phyloP scores from a whole-genome alignment of 768 basidiomycete species.

The Cystofilobasidium bisporidii region DNA sequence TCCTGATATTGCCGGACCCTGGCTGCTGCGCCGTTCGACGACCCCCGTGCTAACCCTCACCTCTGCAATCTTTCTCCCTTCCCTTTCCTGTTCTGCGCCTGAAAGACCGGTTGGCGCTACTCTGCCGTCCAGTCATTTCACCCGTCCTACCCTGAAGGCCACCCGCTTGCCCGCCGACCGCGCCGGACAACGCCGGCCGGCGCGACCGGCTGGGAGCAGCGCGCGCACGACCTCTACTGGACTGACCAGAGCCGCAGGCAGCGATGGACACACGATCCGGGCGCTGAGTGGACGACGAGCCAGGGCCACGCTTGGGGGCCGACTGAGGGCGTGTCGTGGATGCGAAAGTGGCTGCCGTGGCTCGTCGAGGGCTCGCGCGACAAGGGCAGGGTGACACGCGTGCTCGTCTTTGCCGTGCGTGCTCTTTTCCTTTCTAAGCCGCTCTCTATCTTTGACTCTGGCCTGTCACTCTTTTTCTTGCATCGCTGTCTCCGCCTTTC shows the following conservation, averaged over 20 bases:
- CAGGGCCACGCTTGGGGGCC: neutral
- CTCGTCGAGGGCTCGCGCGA: neutral
- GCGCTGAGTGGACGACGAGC: neutral
- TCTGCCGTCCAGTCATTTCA: neutral
- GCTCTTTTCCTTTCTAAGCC: neutral
- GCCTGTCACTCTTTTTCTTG: neutral
- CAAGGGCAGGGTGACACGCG: neutral
- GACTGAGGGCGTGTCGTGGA: neutral
- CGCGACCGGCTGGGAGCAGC: neutral
- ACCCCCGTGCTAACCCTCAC: neutral
- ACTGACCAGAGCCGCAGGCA: neutral
- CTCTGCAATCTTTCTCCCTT: neutral
- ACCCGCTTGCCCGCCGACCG: neutral
- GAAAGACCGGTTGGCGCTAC: constrained; percentile 8
- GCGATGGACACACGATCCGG: neutral
- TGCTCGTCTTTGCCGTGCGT: neutral
- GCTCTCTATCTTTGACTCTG: neutral
- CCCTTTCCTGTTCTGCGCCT: too few species aligned
- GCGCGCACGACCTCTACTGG: constrained; percentile 6
- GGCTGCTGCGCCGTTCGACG: too few species aligned
- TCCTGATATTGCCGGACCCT: too few species aligned
- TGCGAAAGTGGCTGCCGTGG: neutral
- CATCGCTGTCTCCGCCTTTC: neutral
- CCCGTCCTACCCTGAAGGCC: neutral
- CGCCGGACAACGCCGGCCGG: neutral